phyloP scores from a whole-genome alignment of 2,329 filamentous ascomycete species.

The Aureobasidium lini region DNA sequence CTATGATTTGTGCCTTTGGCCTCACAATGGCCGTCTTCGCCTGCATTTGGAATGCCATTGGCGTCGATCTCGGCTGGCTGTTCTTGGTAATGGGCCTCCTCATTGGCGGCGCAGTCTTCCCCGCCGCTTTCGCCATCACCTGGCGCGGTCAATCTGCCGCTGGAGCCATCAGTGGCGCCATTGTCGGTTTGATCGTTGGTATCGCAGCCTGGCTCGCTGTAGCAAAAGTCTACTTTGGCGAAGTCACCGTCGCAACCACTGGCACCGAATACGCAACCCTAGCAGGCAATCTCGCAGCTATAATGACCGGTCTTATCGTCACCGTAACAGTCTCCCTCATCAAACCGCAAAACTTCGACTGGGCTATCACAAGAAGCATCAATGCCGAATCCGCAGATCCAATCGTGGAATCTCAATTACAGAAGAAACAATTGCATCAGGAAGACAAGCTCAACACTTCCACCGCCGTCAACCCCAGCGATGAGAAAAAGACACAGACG shows the following conservation, averaged over 20 bases:
- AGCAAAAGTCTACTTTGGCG: constrained; percentile 29
- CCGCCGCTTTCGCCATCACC: constrained; percentile 24
- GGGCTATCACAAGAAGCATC: constrained; percentile 32
- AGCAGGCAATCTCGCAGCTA: constrained; percentile 30
- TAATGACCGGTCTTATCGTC: constrained; percentile 21
- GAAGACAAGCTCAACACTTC: constrained; percentile 13
- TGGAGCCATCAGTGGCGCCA: constrained; percentile 28
- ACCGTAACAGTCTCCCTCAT: constrained; percentile 29
- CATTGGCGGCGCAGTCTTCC: constrained; percentile 36
- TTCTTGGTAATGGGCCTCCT: constrained; percentile 35
- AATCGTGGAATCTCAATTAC: constrained; percentile 15
- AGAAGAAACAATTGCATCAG: constrained; percentile 30
- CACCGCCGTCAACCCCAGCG: neutral
- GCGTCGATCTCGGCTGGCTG: constrained; percentile 36
- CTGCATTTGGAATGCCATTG: constrained; percentile 29
- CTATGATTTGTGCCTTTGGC: constrained; percentile 34
- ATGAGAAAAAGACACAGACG: constrained; percentile 16
- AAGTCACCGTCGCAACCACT: constrained; percentile 32
- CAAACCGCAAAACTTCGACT: constrained; percentile 33
- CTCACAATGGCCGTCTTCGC: constrained; percentile 30
- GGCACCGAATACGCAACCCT: constrained; percentile 33
- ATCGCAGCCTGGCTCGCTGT: constrained; percentile 32
- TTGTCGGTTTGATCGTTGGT: constrained; percentile 28
- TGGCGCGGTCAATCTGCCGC: constrained; percentile 30
- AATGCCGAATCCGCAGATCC: constrained; percentile 21